Evolutionary conservation across 2,329 filamentous ascomycete species (phyloP).

Genomic region (Cordyceps cateniannulata): DNA sequence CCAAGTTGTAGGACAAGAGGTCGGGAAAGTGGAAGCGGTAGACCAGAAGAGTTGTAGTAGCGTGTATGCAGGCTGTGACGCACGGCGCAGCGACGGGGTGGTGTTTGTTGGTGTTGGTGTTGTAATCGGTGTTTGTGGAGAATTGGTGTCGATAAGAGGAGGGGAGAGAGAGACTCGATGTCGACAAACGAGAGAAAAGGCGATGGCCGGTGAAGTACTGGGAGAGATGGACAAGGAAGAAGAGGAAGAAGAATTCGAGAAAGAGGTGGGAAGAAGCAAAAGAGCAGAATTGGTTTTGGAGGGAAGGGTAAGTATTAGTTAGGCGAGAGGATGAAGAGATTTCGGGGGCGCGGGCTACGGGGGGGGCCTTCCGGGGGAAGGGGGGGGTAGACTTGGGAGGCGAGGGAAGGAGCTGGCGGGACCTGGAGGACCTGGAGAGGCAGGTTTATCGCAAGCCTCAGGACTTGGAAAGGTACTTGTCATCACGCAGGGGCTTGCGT

Average conservation of each 20-base stretch:
- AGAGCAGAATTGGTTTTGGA: not conserved
- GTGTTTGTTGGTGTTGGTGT: not conserved
- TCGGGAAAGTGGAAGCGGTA: not conserved
- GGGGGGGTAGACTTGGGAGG: not conserved
- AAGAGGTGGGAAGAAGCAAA: not conserved
- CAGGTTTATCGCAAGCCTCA: not conserved
- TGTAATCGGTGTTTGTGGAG: not conserved
- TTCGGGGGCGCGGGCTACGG: slow-evolving; percentile 2
- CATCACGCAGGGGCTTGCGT: too few species aligned
- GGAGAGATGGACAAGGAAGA: not conserved
- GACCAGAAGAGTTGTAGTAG: not conserved
- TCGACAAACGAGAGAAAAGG: slow-evolving; percentile 3
- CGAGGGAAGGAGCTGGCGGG: not conserved
- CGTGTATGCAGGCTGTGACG: slow-evolving; percentile 4
- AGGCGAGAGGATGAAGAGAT: slow-evolving; percentile 8
- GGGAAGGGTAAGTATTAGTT: not conserved
- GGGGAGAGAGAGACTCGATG: not conserved
- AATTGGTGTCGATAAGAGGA: not conserved
- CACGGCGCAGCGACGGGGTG: slow-evolving; percentile 4
- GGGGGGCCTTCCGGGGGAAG: not conserved
- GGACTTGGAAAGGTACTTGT: not conserved
- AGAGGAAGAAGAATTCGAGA: not conserved
- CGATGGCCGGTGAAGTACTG: not conserved
- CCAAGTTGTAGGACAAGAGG: slow-evolving; percentile 1
- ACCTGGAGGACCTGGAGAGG: not conserved